Evolutionary conservation across 108 stramenopile genomes (phyloP).

Genomic region (Pinguiococcus pyrenoidosus): DNA sequence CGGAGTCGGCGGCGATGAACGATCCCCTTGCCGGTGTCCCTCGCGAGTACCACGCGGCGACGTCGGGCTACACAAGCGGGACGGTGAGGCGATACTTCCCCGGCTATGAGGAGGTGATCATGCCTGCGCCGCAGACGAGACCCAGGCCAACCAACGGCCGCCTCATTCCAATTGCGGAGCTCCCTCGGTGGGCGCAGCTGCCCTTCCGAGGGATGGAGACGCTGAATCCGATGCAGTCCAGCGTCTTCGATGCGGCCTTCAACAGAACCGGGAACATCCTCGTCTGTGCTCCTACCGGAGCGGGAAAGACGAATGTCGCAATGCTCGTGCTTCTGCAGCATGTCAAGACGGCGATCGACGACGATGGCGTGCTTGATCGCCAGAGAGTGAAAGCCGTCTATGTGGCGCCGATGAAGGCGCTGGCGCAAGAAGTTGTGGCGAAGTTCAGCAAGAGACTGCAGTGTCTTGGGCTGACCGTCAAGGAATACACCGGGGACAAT

Average conservation of each 20-base stretch:
- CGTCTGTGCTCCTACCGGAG: conserved; percentile 97
- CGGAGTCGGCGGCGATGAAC: too few relatives aligned
- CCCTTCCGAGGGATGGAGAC: conserved; percentile 58
- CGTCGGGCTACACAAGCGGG: not conserved
- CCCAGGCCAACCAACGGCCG: conserved; percentile 26
- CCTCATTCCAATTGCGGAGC: conserved; percentile 37
- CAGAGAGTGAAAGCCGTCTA: conserved; percentile 63
- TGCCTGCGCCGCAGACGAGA: conserved; percentile 51
- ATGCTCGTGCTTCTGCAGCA: conserved; percentile 57
- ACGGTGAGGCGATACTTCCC: conserved; percentile 14
- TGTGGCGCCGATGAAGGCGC: conserved; percentile 98
- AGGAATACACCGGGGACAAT: conserved; percentile 97
- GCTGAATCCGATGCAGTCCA: conserved; percentile 82
- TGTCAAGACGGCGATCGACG: conserved; percentile 6
- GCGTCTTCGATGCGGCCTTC: conserved; percentile 80
- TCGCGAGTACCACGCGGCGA: not conserved
- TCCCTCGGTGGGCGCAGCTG: conserved; percentile 20
- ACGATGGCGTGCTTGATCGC: conserved; percentile 13
- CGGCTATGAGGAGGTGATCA: conserved; percentile 56
- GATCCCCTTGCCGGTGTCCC: too few relatives aligned
- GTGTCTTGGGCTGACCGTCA: conserved; percentile 60
- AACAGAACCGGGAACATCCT: conserved; percentile 68
- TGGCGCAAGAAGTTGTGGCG: conserved; percentile 96
- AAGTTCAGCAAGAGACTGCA: conserved; percentile 77
- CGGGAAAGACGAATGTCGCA: conserved; percentile 97